Evolutionary conservation across 129 eudicot species (phyloP).

Genomic region (Flaveria ramosissima): DNA sequence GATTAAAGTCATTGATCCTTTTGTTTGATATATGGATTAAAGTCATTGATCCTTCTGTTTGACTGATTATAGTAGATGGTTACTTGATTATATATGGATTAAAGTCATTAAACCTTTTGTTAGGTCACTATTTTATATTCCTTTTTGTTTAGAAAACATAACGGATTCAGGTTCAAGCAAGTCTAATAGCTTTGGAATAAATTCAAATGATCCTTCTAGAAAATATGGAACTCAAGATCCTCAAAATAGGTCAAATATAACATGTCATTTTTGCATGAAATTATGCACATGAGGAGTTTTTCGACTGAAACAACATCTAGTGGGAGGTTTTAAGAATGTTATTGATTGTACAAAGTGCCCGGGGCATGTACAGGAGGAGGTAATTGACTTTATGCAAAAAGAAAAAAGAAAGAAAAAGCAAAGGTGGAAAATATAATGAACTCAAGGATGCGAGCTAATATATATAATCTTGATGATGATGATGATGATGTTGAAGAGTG

Average conservation of each 20-base stretch:
- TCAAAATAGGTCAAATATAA: neutral
- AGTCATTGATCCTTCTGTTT: no score
- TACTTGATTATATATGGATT: no score
- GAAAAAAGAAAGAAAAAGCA: no score
- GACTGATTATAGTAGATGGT: no score
- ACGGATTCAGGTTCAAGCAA: neutral
- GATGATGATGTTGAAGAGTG: neutral
- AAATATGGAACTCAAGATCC: conserved; percentile 2
- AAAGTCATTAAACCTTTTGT: no score
- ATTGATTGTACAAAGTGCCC: neutral
- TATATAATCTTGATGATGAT: neutral
- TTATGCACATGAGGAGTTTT: no score
- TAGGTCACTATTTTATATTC: no score
- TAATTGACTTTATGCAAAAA: no score
- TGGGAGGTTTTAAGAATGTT: neutral
- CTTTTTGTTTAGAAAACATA: no score
- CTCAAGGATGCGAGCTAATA: neutral
- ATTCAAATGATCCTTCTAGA: neutral
- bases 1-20: no score
- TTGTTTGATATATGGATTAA: no score
- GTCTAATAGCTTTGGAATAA: neutral
- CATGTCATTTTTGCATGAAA: neutral
- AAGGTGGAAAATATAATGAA: neutral
- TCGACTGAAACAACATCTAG: neutral
- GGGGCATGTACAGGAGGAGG: no score